phyloP scores from a whole-genome alignment of 2,329 filamentous ascomycete genomes.

The Clarireedia monteithiana region DNA sequence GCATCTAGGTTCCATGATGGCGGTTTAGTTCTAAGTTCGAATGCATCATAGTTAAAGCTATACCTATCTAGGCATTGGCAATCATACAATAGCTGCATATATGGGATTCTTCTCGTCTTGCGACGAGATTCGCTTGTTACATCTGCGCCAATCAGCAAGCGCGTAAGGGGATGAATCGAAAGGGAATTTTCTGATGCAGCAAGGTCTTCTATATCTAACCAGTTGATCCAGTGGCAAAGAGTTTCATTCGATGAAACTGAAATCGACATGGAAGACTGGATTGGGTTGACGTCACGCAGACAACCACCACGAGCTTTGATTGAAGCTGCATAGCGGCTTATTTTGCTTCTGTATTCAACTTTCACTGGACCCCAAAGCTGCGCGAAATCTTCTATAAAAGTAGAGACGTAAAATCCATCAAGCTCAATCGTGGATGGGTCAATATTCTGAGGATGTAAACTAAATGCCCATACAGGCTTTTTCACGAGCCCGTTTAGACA shows the following conservation, averaged over 20 bases:
- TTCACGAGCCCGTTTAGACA: not conserved
- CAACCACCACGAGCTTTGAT: not conserved
- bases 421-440: not conserved
- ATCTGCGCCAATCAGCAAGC: not conserved
- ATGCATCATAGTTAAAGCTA: not conserved
- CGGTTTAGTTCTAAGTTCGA: not conserved
- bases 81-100: not conserved
- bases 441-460: not conserved
- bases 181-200: not conserved
- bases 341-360: not conserved
- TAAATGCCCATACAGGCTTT: not conserved
- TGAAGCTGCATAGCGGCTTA: not conserved
- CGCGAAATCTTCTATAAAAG: not conserved
- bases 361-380: not conserved
- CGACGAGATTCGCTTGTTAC: not conserved
- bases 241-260: not conserved
- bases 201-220: not conserved
- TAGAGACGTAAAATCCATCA: not conserved
- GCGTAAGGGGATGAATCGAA: not conserved
- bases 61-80: not conserved
- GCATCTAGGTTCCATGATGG: not conserved
- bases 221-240: not conserved
- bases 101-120: no score
- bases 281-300: not conserved
- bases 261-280: not conserved